These are phyloP conservation scores for Eucalyptus tenuipes DNA, from an alignment of 345 rosid genomes.

Conservation along the genomic window DNA sequence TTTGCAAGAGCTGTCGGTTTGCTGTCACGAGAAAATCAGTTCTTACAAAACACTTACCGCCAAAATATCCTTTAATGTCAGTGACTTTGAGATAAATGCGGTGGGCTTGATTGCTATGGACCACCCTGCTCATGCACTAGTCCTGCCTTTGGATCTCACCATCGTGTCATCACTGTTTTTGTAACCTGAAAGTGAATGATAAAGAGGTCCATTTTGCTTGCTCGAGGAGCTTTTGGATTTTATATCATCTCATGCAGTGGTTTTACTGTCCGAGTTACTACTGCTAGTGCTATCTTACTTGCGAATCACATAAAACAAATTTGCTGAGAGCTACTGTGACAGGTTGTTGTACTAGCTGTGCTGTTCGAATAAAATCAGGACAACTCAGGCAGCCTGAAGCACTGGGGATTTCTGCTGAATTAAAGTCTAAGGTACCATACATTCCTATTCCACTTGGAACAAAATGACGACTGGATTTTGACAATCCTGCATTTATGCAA, in stretches of 20 bases:
- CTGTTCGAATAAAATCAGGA: slow-evolving; percentile 87
- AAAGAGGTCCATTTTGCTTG: background rate
- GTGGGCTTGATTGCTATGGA: background rate
- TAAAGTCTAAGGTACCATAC: slow-evolving; percentile 57
- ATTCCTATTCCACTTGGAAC: background rate
- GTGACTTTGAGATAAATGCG: background rate
- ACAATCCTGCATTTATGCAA: background rate
- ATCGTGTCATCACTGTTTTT: background rate
- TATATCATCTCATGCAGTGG: background rate
- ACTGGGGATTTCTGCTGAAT: slow-evolving; percentile 83
- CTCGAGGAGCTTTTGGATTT: background rate
- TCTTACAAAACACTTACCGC: background rate
- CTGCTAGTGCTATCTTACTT: background rate
- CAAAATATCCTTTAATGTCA: background rate
- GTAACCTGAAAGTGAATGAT: background rate
- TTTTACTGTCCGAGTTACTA: background rate
- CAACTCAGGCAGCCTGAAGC: slow-evolving; percentile 90
- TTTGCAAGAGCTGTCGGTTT: background rate
- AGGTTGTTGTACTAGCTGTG: slow-evolving; percentile 99
- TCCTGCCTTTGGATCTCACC: background rate
- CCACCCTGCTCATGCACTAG: background rate
- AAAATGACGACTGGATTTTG: background rate
- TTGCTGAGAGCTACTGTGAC: background rate
- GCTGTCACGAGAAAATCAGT: background rate
- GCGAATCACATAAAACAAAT: background rate